phyloP scores from a whole-genome alignment of 2,329 filamentous ascomycete species.

The Pseudocercospora vitis region DNA sequence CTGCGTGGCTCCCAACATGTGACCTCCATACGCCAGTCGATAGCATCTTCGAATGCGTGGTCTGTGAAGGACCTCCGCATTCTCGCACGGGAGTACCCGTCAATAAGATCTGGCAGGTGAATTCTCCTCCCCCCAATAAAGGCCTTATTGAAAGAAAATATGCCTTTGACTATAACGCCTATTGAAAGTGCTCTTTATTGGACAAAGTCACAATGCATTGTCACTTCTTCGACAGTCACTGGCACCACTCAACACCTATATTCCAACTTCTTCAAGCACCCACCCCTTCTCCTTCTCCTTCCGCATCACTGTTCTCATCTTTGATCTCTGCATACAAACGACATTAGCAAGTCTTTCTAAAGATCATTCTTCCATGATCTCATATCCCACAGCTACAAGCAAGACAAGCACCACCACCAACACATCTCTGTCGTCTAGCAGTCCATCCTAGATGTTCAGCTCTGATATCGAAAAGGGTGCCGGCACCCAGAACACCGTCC shows the following conservation, averaged over 20 bases:
- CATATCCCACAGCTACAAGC: background rate
- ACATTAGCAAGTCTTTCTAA: background rate
- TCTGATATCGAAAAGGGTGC: constrained; percentile 14
- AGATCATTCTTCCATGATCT: background rate
- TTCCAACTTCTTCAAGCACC: background rate
- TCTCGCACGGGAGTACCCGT: background rate
- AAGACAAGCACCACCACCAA: background rate
- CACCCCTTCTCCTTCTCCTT: background rate
- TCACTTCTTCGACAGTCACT: constrained; percentile 8
- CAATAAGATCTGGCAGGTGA: constrained; percentile 7
- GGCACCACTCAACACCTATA: background rate
- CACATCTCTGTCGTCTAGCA: background rate
- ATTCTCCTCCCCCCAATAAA: background rate
- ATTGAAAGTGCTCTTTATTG: background rate
- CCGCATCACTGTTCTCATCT: background rate
- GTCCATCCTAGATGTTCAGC: constrained; percentile 9
- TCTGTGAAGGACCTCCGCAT: background rate
- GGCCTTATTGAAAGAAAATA: background rate
- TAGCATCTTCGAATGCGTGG: too few relatives aligned
- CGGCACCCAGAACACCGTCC: constrained; percentile 2
- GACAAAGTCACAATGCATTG: constrained; percentile 2
- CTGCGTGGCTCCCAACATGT: too few relatives aligned
- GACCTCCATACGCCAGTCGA: too few relatives aligned
- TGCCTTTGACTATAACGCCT: background rate
- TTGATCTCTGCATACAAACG: background rate